Evolutionary conservation across 306 rosid species (phyloP).

Genomic region (Cucumis cinereus): DNA sequence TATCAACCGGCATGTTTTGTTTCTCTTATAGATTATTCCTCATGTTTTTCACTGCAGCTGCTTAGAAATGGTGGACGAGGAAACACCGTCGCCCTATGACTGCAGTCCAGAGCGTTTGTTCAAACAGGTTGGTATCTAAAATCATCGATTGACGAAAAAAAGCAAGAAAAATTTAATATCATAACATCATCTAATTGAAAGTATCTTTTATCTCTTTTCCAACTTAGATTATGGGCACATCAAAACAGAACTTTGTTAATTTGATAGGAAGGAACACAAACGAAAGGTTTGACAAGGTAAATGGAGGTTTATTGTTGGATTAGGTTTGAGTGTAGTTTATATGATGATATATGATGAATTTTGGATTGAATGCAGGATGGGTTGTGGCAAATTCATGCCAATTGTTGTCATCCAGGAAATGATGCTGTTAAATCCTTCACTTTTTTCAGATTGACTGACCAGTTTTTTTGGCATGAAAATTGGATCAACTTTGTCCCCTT

Average conservation of each 20-base stretch:
- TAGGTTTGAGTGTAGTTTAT: background rate
- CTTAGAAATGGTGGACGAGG: slow-evolving; percentile 24
- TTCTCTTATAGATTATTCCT: background rate
- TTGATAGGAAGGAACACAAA: slow-evolving; percentile 24
- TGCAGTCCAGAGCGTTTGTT: slow-evolving; percentile 29
- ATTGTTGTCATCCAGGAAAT: slow-evolving; percentile 19
- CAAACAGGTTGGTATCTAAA: slow-evolving; percentile 14
- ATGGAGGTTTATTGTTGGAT: background rate
- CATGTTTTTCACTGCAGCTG: slow-evolving; percentile 14
- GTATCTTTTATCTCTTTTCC: background rate
- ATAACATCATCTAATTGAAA: too few relatives aligned
- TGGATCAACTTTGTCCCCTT: slow-evolving; percentile 27
- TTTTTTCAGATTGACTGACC: slow-evolving; percentile 19
- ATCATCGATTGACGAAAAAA: too few relatives aligned
- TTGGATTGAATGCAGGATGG: slow-evolving; percentile 19
- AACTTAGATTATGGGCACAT: slow-evolving; percentile 15
- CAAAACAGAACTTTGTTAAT: slow-evolving; percentile 14
- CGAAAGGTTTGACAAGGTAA: slow-evolving; percentile 23
- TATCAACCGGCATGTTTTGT: background rate
- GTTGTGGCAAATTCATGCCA: slow-evolving; percentile 24
- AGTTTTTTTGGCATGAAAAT: slow-evolving; percentile 18
- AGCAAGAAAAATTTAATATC: too few relatives aligned
- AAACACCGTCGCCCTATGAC: slow-evolving; percentile 3
- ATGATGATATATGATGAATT: background rate
- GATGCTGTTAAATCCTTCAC: slow-evolving; percentile 21